These are phyloP conservation scores for Exophiala alcalophila DNA, from an alignment of 2,329 filamentous ascomycete species.

Conservation along the genomic window DNA sequence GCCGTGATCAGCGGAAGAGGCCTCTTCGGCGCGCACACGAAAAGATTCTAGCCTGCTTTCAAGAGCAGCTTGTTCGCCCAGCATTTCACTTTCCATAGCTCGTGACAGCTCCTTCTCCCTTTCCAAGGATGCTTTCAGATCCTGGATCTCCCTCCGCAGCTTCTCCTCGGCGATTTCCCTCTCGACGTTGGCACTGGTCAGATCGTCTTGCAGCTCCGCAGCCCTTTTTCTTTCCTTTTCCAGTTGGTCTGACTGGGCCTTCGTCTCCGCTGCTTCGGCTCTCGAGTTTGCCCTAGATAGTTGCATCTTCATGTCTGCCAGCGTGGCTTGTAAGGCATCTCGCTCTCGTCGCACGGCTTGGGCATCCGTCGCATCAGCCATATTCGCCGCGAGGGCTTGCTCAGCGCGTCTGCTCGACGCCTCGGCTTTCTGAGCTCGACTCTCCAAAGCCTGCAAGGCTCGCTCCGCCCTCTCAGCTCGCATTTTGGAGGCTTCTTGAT, in stretches of 20 bases:
- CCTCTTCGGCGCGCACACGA: slow-evolving; percentile 82
- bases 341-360: slow-evolving; percentile 62
- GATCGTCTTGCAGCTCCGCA: slow-evolving; percentile 59
- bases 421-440: slow-evolving; percentile 62
- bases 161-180: slow-evolving; percentile 72
- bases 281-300: slow-evolving; percentile 65
- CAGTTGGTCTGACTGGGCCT: slow-evolving; percentile 64
- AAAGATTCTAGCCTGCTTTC: slow-evolving; percentile 90
- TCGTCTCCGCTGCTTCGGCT: slow-evolving; percentile 64
- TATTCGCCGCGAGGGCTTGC: slow-evolving; percentile 53
- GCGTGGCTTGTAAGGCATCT: slow-evolving; percentile 60
- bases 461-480: slow-evolving; percentile 60
- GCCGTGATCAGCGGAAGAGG: slow-evolving; percentile 73
- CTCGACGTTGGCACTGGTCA: slow-evolving; percentile 67
- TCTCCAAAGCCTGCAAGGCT: slow-evolving; percentile 45
- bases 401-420: slow-evolving; percentile 55
- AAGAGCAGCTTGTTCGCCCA: slow-evolving; percentile 70
- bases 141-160: slow-evolving; percentile 64
- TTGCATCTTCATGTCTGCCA: slow-evolving; percentile 67
- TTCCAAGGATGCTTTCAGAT: slow-evolving; percentile 69
- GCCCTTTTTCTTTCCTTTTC: slow-evolving; percentile 61
- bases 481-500: slow-evolving; percentile 51
- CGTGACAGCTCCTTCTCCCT: slow-evolving; percentile 68
- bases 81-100: slow-evolving; percentile 70
- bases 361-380: slow-evolving; percentile 56